Conservation (phyloP, 2,329 filamentous ascomycete genomes). For the Penicillium brasilianum region DNA sequence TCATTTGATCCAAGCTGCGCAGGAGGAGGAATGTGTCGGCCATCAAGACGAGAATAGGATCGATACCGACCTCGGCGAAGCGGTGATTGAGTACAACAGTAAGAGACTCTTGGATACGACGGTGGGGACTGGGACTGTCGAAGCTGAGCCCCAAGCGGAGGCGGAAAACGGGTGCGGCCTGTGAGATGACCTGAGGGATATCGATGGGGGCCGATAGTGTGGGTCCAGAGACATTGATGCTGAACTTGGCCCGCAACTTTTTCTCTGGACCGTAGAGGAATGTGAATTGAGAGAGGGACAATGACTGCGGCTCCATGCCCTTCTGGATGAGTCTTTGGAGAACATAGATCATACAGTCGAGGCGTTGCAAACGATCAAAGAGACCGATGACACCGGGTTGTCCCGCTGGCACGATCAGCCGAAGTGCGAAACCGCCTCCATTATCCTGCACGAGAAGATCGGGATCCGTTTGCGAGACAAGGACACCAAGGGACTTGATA, state of each 20-base stretch:
- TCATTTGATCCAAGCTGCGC: slow-evolving; percentile 43
- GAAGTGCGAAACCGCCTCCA: slow-evolving; percentile 45
- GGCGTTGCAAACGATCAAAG: slow-evolving; percentile 44
- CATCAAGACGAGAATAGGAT: slow-evolving; percentile 39
- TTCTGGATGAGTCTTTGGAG: slow-evolving; percentile 42
- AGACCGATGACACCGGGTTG: slow-evolving; percentile 42
- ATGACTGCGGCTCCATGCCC: slow-evolving; percentile 37
- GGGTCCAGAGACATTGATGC: slow-evolving; percentile 36
- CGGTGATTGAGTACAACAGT: slow-evolving; percentile 42
- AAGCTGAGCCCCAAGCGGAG: slow-evolving; percentile 42
- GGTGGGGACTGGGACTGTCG: slow-evolving; percentile 44
- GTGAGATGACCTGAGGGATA: slow-evolving; percentile 28
- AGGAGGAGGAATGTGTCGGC: slow-evolving; percentile 46
- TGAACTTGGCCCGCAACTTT: slow-evolving; percentile 38
- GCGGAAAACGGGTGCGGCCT: slow-evolving; percentile 33
- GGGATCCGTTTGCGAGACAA: slow-evolving; percentile 36
- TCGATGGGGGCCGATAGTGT: slow-evolving; percentile 28
- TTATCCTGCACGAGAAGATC: slow-evolving; percentile 42
- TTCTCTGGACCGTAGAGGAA: slow-evolving; percentile 42
- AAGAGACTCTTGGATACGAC: slow-evolving; percentile 47
- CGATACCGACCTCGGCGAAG: slow-evolving; percentile 37
- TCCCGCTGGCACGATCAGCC: slow-evolving; percentile 43
- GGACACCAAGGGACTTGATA: slow-evolving; percentile 33
- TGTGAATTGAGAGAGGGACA: slow-evolving; percentile 43
- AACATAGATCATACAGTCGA: slow-evolving; percentile 45